These are phyloP conservation scores for Pseudocercospora musae DNA, from an alignment of 2,329 filamentous ascomycete species.

Conservation along the genomic window DNA sequence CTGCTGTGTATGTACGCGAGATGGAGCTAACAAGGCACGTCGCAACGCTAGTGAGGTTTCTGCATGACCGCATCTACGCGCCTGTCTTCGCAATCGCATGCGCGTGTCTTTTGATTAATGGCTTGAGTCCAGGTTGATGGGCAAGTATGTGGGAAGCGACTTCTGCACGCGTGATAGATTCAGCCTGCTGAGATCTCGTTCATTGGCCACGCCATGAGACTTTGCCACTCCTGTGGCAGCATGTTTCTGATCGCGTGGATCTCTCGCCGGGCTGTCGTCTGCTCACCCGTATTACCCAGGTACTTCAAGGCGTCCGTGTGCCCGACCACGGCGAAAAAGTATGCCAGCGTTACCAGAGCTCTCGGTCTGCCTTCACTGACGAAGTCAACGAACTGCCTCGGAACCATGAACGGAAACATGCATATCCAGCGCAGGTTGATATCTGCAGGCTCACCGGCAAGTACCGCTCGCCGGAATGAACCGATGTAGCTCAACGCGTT, in stretches of 20 bases:
- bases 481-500: constrained; percentile 31
- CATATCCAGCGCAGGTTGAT: constrained; percentile 32
- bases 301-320: constrained; percentile 31
- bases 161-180: not conserved
- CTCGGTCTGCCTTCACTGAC: constrained; percentile 33
- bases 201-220: constrained; percentile 33
- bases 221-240: constrained; percentile 32
- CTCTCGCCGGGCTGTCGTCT: constrained; percentile 26
- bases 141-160: not conserved
- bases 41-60: not conserved
- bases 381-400: constrained; percentile 32
- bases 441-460: constrained; percentile 24
- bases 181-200: constrained; percentile 21
- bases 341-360: constrained; percentile 36
- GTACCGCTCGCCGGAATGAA: constrained; percentile 27
- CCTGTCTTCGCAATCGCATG: not conserved
- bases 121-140: not conserved
- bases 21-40: not conserved
- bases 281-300: constrained; percentile 28
- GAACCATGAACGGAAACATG: constrained; percentile 34
- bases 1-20: not conserved
- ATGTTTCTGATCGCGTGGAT: constrained; percentile 29
- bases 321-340: constrained; percentile 35
- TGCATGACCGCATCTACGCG: not conserved
- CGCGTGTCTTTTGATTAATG: not conserved